These are phyloP conservation scores for Dactylonectria macrodidyma DNA, from an alignment of 2,329 filamentous ascomycete genomes.

Conservation along the genomic window DNA sequence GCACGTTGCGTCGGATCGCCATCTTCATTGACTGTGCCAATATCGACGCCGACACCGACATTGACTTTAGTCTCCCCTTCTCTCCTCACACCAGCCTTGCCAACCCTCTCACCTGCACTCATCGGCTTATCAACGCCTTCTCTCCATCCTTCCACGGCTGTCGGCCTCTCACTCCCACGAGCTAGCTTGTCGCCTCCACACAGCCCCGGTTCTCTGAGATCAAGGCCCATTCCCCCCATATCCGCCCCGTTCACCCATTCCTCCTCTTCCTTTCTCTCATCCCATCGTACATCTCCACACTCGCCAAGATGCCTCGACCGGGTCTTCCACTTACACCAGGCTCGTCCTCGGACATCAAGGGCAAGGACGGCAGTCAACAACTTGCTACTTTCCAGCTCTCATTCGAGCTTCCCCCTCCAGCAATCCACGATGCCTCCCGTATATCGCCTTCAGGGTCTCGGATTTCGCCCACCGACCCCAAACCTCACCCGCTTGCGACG, in stretches of 20 bases:
- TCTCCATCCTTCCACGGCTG: neutral
- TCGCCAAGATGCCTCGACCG: constrained; percentile 52
- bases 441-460: constrained; percentile 57
- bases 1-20: constrained; percentile 3
- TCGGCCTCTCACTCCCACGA: neutral
- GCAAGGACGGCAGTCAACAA: constrained; percentile 76
- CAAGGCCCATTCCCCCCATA: constrained; percentile 12
- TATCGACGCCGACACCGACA: constrained; percentile 9
- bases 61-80: neutral
- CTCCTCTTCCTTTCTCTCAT: neutral
- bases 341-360: constrained; percentile 84
- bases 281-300: constrained; percentile 19
- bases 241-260: constrained; percentile 1
- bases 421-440: constrained; percentile 68
- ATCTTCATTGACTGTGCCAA: constrained; percentile 1
- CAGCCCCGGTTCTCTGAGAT: constrained; percentile 13
- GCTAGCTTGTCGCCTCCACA: neutral
- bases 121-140: neutral
- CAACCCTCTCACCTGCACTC: neutral
- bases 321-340: constrained; percentile 79
- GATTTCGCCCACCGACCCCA: constrained; percentile 48
- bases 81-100: neutral
- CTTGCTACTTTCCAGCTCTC: constrained; percentile 75
- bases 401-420: constrained; percentile 85
- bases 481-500: constrained; percentile 49